A percentile compares a stretch with the other conserved stretches of the same genome.
Evolutionary conservation across 768 basidiomycete species (phyloP).

Genomic region (Amanita rimosa): DNA sequence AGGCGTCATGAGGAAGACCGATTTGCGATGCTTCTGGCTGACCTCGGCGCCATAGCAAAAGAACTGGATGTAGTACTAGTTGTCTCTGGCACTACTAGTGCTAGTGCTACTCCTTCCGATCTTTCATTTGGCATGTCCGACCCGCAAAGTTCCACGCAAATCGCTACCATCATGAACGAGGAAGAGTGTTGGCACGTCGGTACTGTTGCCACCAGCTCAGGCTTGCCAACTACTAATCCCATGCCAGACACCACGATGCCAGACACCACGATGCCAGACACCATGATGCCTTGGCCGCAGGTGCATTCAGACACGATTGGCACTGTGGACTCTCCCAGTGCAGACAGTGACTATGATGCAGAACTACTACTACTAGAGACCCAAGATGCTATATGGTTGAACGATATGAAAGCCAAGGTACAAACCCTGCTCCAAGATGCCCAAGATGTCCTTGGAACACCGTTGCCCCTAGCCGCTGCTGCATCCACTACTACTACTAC

Average conservation of each 20-base stretch:
- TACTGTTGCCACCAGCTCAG: too few relatives aligned
- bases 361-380: too few relatives aligned
- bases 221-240: too few relatives aligned
- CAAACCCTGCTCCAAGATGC: constrained; percentile 3
- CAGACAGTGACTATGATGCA: neutral
- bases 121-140: neutral
- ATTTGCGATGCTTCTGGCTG: neutral
- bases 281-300: too few relatives aligned
- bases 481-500: neutral
- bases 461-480: neutral
- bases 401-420: constrained; percentile 3
- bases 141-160: neutral
- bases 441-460: neutral
- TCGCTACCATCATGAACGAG: too few relatives aligned
- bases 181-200: too few relatives aligned
- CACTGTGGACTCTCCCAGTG: too few relatives aligned
- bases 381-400: neutral
- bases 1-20: neutral
- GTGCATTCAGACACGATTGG: too few relatives aligned
- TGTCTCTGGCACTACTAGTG: neutral
- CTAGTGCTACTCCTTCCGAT: neutral
- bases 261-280: too few relatives aligned
- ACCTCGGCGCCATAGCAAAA: constrained; percentile 2
- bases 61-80: constrained; percentile 1
- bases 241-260: too few relatives aligned